phyloP scores from a whole-genome alignment of 2,329 filamentous ascomycete species.

The Phyllachora maydis region DNA sequence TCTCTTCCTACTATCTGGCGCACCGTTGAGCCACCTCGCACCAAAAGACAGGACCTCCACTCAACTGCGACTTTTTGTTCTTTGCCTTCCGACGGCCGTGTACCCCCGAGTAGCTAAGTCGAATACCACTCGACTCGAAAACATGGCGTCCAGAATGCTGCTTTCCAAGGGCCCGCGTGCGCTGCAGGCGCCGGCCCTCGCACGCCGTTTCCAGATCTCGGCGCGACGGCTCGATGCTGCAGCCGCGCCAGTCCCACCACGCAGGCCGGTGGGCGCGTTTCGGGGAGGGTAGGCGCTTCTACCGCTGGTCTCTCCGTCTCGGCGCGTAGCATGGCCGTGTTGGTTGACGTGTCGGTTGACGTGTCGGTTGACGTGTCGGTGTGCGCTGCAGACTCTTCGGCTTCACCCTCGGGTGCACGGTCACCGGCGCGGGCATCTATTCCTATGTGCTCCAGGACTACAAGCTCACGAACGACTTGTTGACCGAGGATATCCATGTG shows the following conservation, averaged over 20 bases:
- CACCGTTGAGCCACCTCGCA: too few relatives aligned
- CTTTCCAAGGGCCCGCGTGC: conserved; percentile 16
- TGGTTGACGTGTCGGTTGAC: not conserved
- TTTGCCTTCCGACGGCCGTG: too few relatives aligned
- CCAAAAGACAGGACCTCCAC: too few relatives aligned
- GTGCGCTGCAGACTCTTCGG: conserved; percentile 55
- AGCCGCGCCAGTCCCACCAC: conserved; percentile 28
- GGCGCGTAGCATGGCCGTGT: not conserved
- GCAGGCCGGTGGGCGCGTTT: conserved; percentile 38
- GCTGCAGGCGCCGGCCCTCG: conserved; percentile 10
- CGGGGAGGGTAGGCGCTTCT: conserved; percentile 31
- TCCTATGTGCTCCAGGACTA: conserved; percentile 90
- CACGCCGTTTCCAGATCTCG: conserved; percentile 29
- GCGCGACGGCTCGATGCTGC: conserved; percentile 19
- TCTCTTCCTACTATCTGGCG: too few relatives aligned
- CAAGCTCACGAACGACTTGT: conserved; percentile 75
- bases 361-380: too few relatives aligned
- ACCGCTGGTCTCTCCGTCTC: not conserved
- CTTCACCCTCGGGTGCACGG: conserved; percentile 68
- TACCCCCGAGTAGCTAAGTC: too few relatives aligned
- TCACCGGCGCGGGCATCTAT: conserved; percentile 67
- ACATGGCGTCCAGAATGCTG: conserved; percentile 28
- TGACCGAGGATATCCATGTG: conserved; percentile 94
- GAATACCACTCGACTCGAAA: too few relatives aligned
- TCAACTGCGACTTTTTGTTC: too few relatives aligned